phyloP scores from a whole-genome alignment of 208 protist genomes.

The Trypanosoma rangeli region DNA sequence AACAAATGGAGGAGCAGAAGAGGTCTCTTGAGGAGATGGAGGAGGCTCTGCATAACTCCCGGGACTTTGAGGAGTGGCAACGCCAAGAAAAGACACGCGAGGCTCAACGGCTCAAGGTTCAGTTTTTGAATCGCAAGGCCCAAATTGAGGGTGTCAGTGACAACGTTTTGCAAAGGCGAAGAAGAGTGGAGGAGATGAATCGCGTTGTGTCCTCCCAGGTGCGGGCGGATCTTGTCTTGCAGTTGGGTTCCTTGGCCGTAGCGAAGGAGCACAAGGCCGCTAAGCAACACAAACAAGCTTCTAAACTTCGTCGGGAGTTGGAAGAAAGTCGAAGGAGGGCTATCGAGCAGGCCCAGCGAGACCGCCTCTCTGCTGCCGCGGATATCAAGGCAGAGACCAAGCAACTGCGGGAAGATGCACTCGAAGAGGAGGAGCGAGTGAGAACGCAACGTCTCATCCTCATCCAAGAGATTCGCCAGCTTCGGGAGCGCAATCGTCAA shows the following conservation, averaged over 20 bases:
- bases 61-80: constrained; percentile 62
- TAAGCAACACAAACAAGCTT: constrained; percentile 20
- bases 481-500: constrained; percentile 54
- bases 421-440: constrained; percentile 39
- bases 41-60: constrained; percentile 38
- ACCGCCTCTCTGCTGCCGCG: constrained; percentile 34
- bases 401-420: constrained; percentile 32
- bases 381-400: constrained; percentile 43
- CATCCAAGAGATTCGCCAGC: constrained; percentile 62
- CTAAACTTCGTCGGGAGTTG: constrained; percentile 35
- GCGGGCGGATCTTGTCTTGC: constrained; percentile 10
- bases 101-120: constrained; percentile 24
- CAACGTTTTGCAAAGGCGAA: constrained; percentile 14
- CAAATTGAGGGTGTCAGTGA: constrained; percentile 8
- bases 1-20: constrained; percentile 37
- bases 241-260: constrained; percentile 20
- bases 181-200: constrained; percentile 20
- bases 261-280: constrained; percentile 30
- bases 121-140: constrained; percentile 30
- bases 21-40: constrained; percentile 46
- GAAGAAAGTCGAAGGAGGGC: constrained; percentile 33
- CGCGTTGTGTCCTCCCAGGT: neutral
- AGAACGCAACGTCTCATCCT: constrained; percentile 36
- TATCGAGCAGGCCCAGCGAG: constrained; percentile 17
- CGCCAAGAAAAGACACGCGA: constrained; percentile 38